Evolutionary conservation across 106 monocot species (phyloP).

Genomic region (Dendrobium chrysotoxum): DNA sequence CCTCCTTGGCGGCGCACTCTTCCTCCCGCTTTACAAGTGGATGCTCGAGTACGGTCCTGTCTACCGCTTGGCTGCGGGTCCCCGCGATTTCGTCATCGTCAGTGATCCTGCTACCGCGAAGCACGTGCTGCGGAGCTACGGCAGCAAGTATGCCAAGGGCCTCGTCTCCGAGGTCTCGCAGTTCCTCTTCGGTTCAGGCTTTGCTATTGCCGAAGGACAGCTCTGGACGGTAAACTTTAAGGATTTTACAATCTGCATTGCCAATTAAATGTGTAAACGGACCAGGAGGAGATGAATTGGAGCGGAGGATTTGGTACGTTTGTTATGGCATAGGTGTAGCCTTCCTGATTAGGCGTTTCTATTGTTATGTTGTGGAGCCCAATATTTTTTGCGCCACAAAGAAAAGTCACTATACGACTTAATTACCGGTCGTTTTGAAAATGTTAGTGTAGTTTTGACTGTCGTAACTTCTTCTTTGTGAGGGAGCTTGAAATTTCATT

Average conservation of each 20-base stretch:
- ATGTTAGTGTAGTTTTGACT: too few relatives aligned
- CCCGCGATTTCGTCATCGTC: constrained; percentile 80
- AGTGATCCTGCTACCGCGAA: constrained; percentile 82
- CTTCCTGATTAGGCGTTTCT: too few relatives aligned
- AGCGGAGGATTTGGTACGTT: too few relatives aligned
- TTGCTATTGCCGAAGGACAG: constrained; percentile 77
- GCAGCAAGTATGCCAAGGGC: constrained; percentile 77
- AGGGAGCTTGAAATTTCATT: too few relatives aligned
- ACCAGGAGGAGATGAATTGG: too few relatives aligned
- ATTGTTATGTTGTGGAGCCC: too few relatives aligned
- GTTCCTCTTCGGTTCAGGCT: constrained; percentile 92
- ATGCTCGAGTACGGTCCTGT: constrained; percentile 79
- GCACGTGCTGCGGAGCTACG: constrained; percentile 83
- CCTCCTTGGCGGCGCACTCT: constrained; percentile 95
- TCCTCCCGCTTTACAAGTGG: constrained; percentile 97
- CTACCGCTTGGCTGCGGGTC: constrained; percentile 88
- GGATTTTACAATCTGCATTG: not conserved
- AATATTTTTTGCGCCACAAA: too few relatives aligned
- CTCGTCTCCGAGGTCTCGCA: constrained; percentile 90
- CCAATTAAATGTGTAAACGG: not conserved
- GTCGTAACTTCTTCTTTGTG: too few relatives aligned
- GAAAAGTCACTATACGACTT: too few relatives aligned
- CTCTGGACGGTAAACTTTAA: constrained; percentile 69
- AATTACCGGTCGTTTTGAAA: too few relatives aligned
- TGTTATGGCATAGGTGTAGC: too few relatives aligned